Conservation (phyloP, 176 grass and related monocot genomes). For the Otatea glauca region DNA sequence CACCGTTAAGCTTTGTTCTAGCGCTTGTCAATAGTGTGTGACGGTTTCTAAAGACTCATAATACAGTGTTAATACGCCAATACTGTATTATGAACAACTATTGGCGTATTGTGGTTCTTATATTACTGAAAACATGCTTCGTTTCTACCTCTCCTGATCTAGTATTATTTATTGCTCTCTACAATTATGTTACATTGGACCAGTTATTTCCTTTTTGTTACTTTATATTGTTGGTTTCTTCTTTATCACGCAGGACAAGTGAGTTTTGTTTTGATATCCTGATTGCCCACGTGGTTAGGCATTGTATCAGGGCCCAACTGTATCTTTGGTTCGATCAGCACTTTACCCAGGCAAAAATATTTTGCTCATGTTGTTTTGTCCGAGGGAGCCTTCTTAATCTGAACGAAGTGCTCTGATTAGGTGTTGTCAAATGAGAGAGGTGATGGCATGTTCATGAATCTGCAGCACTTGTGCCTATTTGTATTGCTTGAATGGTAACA, state of each 20-base stretch:
- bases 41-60: conserved; percentile 43
- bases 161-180: conserved; percentile 25
- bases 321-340: no score
- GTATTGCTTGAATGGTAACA: no score
- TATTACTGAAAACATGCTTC: conserved; percentile 36
- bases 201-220: conserved; percentile 14
- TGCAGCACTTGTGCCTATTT: no score
- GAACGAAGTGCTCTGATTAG: not conserved
- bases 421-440: not conserved
- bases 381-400: not conserved
- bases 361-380: not conserved
- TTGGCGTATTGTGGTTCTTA: conserved; percentile 19
- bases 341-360: not conserved
- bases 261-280: conserved; percentile 19
- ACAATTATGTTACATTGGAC: conserved; percentile 16
- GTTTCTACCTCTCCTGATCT: not conserved
- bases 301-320: not conserved
- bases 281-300: conserved; percentile 25
- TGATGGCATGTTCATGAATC: not conserved
- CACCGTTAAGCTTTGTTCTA: conserved; percentile 35
- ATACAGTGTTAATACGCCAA: no score
- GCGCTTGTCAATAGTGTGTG: conserved; percentile 45
- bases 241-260: not conserved
- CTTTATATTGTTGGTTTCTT: conserved; percentile 20
- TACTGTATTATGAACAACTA: conserved; percentile 23